Evolutionary conservation across 2,329 filamentous ascomycete genomes (phyloP).

Genomic region (Tolypocladium capitatum): DNA sequence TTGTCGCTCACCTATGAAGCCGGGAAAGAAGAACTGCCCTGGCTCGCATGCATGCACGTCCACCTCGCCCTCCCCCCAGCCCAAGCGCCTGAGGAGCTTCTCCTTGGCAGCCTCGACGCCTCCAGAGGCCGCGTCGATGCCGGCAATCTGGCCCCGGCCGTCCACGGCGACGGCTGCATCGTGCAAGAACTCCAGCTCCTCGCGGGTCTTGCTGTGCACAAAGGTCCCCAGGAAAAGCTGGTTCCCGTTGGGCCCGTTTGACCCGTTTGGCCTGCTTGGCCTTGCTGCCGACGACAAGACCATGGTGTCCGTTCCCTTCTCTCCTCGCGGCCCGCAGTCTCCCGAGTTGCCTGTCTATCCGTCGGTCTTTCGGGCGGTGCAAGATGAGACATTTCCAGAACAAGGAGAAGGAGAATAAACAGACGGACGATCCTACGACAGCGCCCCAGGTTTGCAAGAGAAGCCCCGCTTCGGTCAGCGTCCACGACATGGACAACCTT

Average conservation of each 20-base stretch:
- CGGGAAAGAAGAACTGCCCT: constrained; percentile 69
- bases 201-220: constrained; percentile 35
- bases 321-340: neutral
- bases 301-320: neutral
- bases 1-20: constrained; percentile 56
- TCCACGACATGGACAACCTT: no score
- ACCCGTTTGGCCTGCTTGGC: no score
- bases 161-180: constrained; percentile 38
- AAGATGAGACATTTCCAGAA: neutral
- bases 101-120: constrained; percentile 16
- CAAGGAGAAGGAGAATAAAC: neutral
- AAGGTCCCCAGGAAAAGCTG: constrained; percentile 43
- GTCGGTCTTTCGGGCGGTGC: neutral
- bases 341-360: neutral
- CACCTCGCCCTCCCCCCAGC: constrained; percentile 29
- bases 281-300: constrained; percentile 1
- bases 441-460: neutral
- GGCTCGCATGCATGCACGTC: constrained; percentile 22
- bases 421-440: neutral
- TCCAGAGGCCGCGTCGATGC: constrained; percentile 25
- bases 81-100: constrained; percentile 25
- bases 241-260: constrained; percentile 18
- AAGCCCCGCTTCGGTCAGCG: no score
- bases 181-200: constrained; percentile 37
- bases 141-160: constrained; percentile 33